Base-by-base conservation (phyloP, 176 grass and related monocot genomes). In the Saccharum officinarum region DNA sequence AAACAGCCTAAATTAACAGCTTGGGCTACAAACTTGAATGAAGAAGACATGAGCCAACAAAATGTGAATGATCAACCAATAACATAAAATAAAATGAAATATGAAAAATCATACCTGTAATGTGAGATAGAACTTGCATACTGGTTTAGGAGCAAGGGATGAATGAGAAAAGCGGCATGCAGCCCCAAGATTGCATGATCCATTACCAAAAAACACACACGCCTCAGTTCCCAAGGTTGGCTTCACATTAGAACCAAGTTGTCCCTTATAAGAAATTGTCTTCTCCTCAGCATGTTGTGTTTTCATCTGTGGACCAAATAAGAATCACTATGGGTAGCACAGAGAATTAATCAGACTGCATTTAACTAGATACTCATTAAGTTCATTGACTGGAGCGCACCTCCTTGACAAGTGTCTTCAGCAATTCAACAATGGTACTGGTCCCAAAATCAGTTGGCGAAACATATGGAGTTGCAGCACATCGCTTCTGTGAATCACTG, bases 101-200 rank as follows among this genome's bases (percentile, higher is more conserved):
- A 36, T 55, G n/a, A 10, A 62, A 63, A 38, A 79, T 59, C 61
- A 39, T 92, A 97, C 95, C 95, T 91, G 86, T 45, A 94, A 37
- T 81, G 95, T 89, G 82, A 91, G 90, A 72, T 95, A 95, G 76
- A 86, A 97, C 80, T 91, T 97, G 92, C 95, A 97, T 80, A 79
- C 20, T 26, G 92, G 90, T 85, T 86, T 97, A 36, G 84, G 87
- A 26, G 92, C 84, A 69, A 67, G 61, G 50, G 73, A 44, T 18
- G 90, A 94, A 78, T 97, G 95, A 95, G 95, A 97, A 86, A 95
- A 97, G 38, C 20, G 67, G 79, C 95, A 97, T 71, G 78, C 44
- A 14, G 69, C 31, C 47, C 95, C 95, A 52, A 82, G 84, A 84
- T 74, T 85, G 80, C 95, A 97, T 42, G 45, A 81, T 81, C 95